Evolutionary conservation across 371 early-diverging fungal genomes (phyloP).

Genomic region (Globomyces sp.): DNA sequence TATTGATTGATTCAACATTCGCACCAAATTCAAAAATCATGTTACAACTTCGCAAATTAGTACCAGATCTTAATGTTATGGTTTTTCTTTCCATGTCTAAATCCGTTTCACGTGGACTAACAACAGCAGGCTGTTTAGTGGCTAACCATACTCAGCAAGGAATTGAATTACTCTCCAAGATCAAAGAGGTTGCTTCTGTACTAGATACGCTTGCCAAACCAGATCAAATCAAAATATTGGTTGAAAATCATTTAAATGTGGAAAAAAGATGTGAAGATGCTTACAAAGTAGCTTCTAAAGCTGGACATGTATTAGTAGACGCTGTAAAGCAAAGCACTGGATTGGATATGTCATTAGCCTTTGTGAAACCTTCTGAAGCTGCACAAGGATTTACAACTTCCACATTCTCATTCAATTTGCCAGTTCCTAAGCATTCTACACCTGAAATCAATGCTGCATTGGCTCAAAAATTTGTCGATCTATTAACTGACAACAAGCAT

Average conservation of each 20-base stretch:
- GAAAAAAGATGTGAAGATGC: slow-evolving; percentile 11
- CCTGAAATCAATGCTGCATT: background rate
- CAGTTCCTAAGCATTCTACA: background rate
- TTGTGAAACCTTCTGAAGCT: slow-evolving; percentile 12
- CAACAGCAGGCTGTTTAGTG: slow-evolving; percentile 12
- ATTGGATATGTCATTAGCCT: slow-evolving; percentile 1
- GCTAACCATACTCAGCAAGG: slow-evolving; percentile 1
- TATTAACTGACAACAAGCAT: background rate
- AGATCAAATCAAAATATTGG: slow-evolving; percentile 1
- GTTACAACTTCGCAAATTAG: too few species aligned
- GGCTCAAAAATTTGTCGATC: slow-evolving; percentile 9
- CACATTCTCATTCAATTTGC: slow-evolving; percentile 15
- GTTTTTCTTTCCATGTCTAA: too few species aligned
- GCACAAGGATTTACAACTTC: slow-evolving; percentile 12
- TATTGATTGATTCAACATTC: too few species aligned
- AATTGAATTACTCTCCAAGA: background rate
- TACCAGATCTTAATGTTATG: too few species aligned
- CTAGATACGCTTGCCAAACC: slow-evolving; percentile 12
- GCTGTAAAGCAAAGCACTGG: background rate
- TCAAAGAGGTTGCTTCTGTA: background rate
- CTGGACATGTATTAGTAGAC: slow-evolving; percentile 2
- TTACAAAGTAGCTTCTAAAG: slow-evolving; percentile 4
- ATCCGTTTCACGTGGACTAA: background rate
- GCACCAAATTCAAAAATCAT: too few species aligned
- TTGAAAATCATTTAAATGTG: slow-evolving; percentile 4